A percentile compares a stretch with the other conserved stretches of the same genome.
Evolutionary conservation across 768 basidiomycete genomes (phyloP).

Genomic region (Trametes cingulata): DNA sequence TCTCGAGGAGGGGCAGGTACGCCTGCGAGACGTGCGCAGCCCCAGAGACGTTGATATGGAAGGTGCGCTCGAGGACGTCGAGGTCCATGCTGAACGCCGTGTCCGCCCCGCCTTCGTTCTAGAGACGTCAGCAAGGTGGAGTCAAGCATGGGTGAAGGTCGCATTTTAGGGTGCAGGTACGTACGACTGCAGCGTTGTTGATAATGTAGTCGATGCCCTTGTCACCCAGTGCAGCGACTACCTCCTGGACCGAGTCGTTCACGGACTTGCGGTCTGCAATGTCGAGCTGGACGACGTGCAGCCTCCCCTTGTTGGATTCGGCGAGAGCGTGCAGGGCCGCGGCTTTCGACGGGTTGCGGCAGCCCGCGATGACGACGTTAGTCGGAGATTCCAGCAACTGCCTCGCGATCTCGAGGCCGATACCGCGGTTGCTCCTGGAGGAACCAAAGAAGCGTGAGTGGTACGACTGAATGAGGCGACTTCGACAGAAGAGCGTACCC

Average conservation of each 20-base stretch:
- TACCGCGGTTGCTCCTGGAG: conserved; percentile 31
- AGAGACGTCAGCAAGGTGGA: no score
- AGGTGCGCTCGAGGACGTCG: conserved; percentile 23
- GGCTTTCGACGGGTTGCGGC: conserved; percentile 29
- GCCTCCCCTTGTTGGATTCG: conserved; percentile 26
- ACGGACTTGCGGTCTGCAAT: conserved; percentile 30
- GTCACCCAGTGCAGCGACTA: conserved; percentile 29
- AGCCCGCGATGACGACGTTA: conserved; percentile 33
- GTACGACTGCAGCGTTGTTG: conserved; percentile 38
- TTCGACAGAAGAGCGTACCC: no score
- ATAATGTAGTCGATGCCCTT: conserved; percentile 40
- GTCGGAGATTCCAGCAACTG: conserved; percentile 24
- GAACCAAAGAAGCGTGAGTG: no score
- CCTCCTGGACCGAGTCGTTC: conserved; percentile 23
- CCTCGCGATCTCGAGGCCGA: conserved; percentile 32
- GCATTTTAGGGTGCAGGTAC: no score
- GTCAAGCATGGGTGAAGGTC: no score
- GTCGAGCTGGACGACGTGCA: conserved; percentile 38
- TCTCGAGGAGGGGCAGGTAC: conserved; percentile 36
- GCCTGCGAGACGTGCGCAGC: conserved; percentile 35
- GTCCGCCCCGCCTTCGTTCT: conserved; percentile 19
- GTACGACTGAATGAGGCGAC: no score
- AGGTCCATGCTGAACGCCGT: conserved; percentile 29
- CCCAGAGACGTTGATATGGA: conserved; percentile 37
- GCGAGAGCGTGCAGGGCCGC: conserved; percentile 24